Evolutionary conservation across 345 rosid species (phyloP).

Genomic region (Populus nigra): DNA sequence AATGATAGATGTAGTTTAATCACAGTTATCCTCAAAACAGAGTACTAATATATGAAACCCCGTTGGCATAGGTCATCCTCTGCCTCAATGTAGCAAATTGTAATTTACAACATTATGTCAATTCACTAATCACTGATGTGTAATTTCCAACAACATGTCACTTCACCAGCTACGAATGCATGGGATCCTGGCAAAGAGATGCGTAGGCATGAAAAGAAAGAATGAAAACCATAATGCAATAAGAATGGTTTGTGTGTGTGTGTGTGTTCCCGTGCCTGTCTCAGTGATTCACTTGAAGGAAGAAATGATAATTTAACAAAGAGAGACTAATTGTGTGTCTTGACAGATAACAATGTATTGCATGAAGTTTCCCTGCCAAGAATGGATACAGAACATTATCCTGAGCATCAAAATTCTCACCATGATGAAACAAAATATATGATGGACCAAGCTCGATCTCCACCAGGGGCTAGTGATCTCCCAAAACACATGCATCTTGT

Average conservation of each 20-base stretch:
- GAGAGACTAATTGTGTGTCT: not conserved
- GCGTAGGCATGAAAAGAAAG: not conserved
- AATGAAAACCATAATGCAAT: not conserved
- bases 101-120: not conserved
- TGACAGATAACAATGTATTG: not conserved
- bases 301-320: not conserved
- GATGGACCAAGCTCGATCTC: constrained; percentile 90
- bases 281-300: too few relatives aligned
- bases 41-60: not conserved
- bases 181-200: not conserved
- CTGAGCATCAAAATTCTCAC: constrained; percentile 41
- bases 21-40: not conserved
- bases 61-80: not conserved
- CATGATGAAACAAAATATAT: constrained; percentile 82
- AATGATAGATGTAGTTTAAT: not conserved
- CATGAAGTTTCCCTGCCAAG: not conserved
- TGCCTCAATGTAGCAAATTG: not conserved
- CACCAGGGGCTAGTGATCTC: constrained; percentile 75
- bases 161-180: not conserved
- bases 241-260: not conserved
- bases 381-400: not conserved
- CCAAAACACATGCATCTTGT: constrained; percentile 97
- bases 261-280: not conserved
- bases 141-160: not conserved
- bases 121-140: not conserved